Conservation (phyloP, 768 basidiomycete genomes). For the Chalciporus chontae region DNA sequence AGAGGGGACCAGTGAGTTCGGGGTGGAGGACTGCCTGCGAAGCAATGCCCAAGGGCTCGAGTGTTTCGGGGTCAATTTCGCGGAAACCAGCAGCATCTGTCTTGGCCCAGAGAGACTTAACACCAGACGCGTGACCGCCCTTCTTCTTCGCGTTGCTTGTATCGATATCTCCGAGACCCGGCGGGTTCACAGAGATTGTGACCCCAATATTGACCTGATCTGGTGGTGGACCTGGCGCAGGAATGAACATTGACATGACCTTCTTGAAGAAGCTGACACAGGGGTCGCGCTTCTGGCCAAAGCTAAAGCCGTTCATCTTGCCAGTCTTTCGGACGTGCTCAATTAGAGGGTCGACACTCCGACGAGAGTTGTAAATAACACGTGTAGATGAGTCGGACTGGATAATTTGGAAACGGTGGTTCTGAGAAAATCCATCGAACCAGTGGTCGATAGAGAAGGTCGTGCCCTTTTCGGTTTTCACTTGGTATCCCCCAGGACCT, state of each 20-base stretch:
- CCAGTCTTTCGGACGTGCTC: conserved; percentile 28
- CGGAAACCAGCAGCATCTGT: conserved; percentile 30
- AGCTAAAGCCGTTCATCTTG: not conserved
- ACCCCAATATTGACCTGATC: conserved; percentile 24
- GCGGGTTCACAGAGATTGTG: conserved; percentile 30
- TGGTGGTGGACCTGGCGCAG: not conserved
- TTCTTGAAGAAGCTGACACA: conserved; percentile 12
- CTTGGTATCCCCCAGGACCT: conserved; percentile 35
- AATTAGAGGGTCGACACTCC: conserved; percentile 26
- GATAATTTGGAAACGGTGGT: conserved; percentile 39
- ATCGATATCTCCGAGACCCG: conserved; percentile 22
- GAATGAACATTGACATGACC: conserved; percentile 29
- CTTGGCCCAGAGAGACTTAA: conserved; percentile 9
- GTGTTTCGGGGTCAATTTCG: conserved; percentile 35
- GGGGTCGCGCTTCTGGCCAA: too few species aligned
- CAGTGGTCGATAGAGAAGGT: conserved; percentile 33
- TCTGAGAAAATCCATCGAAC: conserved; percentile 41
- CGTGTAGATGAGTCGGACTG: conserved; percentile 19
- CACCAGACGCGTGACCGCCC: conserved; percentile 2
- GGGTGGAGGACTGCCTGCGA: conserved; percentile 14
- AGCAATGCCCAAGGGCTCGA: conserved; percentile 32
- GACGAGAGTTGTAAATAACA: conserved; percentile 35
- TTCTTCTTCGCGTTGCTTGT: conserved; percentile 17
- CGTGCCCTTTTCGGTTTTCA: conserved; percentile 16
- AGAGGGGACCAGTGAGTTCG: conserved; percentile 31